These are phyloP conservation scores for Mallotus japonicus DNA, from an alignment of 441 rosid species.

Conservation along the genomic window DNA sequence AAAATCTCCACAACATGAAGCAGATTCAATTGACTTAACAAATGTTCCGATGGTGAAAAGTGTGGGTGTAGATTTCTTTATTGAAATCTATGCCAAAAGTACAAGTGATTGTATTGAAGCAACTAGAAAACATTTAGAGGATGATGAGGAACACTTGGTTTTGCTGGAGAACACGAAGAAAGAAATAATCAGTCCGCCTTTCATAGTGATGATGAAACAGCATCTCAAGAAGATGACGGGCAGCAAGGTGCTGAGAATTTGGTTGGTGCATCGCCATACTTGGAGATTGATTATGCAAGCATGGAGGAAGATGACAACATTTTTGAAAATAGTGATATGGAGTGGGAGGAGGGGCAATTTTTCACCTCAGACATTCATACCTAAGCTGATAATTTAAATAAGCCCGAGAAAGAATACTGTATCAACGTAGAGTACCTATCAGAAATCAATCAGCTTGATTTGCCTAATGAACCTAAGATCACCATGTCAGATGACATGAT, in stretches of 20 bases:
- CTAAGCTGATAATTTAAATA: slow-evolving; percentile 23
- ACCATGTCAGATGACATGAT: slow-evolving; percentile 18
- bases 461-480: slow-evolving; percentile 22
- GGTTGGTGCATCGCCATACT: slow-evolving; percentile 38
- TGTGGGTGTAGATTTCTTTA: slow-evolving; percentile 33
- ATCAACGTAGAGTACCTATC: slow-evolving; percentile 19
- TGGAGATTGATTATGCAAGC: slow-evolving; percentile 38
- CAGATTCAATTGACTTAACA: not conserved
- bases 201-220: slow-evolving; percentile 14
- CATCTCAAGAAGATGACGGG: slow-evolving; percentile 15
- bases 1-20: slow-evolving; percentile 13
- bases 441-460: slow-evolving; percentile 26
- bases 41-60: slow-evolving; percentile 11
- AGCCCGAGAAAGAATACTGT: slow-evolving; percentile 23
- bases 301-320: slow-evolving; percentile 20
- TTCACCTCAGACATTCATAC: slow-evolving; percentile 23
- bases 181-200: not conserved
- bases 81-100: slow-evolving; percentile 44
- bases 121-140: slow-evolving; percentile 19
- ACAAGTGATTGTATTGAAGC: slow-evolving; percentile 28
- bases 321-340: slow-evolving; percentile 42
- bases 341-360: slow-evolving; percentile 42
- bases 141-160: not conserved
- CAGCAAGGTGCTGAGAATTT: slow-evolving; percentile 30
- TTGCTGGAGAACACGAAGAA: slow-evolving; percentile 8